phyloP scores from a whole-genome alignment of 768 basidiomycete species.

The Leccinum uliginosum region DNA sequence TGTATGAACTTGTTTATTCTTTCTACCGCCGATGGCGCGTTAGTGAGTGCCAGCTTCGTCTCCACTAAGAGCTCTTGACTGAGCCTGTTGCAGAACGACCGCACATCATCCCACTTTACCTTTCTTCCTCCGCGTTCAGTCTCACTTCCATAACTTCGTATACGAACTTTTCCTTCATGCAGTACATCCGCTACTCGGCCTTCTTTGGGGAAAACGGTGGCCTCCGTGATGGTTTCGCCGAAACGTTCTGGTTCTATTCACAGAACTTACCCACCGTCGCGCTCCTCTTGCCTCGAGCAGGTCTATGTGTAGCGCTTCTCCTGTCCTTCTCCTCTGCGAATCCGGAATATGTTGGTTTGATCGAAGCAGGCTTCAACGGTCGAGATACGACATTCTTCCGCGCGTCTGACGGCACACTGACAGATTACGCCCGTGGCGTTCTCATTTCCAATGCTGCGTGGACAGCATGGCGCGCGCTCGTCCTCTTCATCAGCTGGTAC shows the following conservation, averaged over 20 bases:
- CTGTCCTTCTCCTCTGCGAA: slow-evolving; percentile 55
- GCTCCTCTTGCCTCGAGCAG: slow-evolving; percentile 81
- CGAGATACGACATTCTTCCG: slow-evolving; percentile 79
- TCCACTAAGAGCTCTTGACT: slow-evolving; percentile 8
- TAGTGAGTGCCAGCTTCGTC: slow-evolving; percentile 49
- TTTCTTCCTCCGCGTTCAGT: slow-evolving; percentile 75
- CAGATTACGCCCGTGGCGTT: slow-evolving; percentile 73
- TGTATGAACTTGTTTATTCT: slow-evolving; percentile 76
- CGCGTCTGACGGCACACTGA: slow-evolving; percentile 57
- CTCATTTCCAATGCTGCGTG: slow-evolving; percentile 77
- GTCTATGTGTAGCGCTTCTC: slow-evolving; percentile 67
- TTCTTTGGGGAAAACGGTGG: slow-evolving; percentile 51
- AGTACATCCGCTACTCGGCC: slow-evolving; percentile 71
- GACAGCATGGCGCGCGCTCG: slow-evolving; percentile 70
- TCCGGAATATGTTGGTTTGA: slow-evolving; percentile 42
- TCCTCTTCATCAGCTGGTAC: slow-evolving; percentile 69
- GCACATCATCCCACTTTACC: slow-evolving; percentile 74
- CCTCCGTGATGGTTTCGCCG: slow-evolving; percentile 62
- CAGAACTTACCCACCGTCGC: slow-evolving; percentile 82
- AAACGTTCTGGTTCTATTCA: slow-evolving; percentile 78
- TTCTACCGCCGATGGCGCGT: slow-evolving; percentile 74
- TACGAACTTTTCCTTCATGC: slow-evolving; percentile 79
- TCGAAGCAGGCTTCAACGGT: slow-evolving; percentile 42
- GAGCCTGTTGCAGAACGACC: slow-evolving; percentile 63
- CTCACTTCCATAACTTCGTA: slow-evolving; percentile 75